phyloP scores from a whole-genome alignment of 148 eudicot genomes.

The Chenopodium suecicum region DNA sequence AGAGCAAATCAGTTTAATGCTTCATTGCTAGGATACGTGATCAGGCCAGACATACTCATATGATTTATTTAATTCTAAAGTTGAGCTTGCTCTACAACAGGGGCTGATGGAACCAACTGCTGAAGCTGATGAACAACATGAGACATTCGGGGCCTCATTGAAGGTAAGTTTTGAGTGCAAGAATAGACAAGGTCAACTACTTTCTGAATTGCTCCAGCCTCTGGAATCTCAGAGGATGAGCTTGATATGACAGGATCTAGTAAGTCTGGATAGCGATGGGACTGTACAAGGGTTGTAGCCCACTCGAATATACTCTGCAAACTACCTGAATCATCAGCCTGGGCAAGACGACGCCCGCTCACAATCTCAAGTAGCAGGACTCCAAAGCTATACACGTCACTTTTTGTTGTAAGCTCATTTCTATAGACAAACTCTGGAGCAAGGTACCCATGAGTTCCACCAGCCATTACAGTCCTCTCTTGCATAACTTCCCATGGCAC shows the following conservation, averaged over 20 bases:
- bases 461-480: conserved; percentile 86
- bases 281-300: conserved; percentile 89
- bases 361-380: conserved; percentile 82
- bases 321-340: conserved; percentile 83
- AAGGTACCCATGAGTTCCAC: conserved; percentile 87
- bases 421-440: conserved; percentile 92
- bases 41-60: not conserved
- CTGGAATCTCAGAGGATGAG: conserved; percentile 58
- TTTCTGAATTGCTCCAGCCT: conserved; percentile 79
- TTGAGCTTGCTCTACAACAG: conserved; percentile 34
- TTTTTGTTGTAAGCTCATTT: conserved; percentile 92
- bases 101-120: conserved; percentile 54
- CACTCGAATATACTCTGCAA: conserved; percentile 96
- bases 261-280: conserved; percentile 68
- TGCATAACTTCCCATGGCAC: conserved; percentile 97
- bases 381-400: conserved; percentile 94
- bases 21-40: not conserved
- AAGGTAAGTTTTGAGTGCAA: conserved; percentile 87
- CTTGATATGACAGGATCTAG: conserved; percentile 67
- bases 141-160: conserved; percentile 93
- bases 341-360: conserved; percentile 87
- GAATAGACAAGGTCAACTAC: conserved; percentile 91
- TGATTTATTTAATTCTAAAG: not conserved
- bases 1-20: not conserved
- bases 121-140: conserved; percentile 96